Evolutionary conservation across 2,329 filamentous ascomycete species (phyloP), one percentile per base, ranked within the genome.

Genomic region (Ampelomyces quisqualis): DNA sequence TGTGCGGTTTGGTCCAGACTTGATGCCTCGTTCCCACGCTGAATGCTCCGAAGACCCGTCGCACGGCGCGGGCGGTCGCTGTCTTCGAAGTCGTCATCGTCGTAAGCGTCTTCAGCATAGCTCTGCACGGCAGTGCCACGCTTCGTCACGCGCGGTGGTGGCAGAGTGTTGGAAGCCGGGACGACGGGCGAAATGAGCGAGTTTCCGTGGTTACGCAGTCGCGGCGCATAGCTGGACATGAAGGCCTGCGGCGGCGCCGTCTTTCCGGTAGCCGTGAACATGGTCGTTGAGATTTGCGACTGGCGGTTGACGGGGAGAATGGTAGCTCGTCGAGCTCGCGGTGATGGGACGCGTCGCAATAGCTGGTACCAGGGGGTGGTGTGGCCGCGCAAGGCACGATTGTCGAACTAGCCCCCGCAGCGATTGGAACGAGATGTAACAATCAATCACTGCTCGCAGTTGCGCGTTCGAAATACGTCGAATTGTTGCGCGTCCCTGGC

Each of bases 71-170:
- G 86, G 2, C 85, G 84, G 49, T 91, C 84, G 50, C 88, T 80
- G 45, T 80, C 77, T 40, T 88, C 85, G 49, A 89, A 86, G 34
- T 86, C 84, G 49, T 89, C 86, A 40, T 84, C 90, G 53, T 96
- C 91, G 62, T 85, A 95, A 32, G 90, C 90, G 67, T 97, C 91
- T 67, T 98, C 93, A 17, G 93, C 91, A 65, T 98, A 98, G 73
- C 96, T 98, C 71, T 97, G 93, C 50, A 91, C 88, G 22, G 88
- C 93, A 2, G 93, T 97, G 43, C 93, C 93, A 70, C 93, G 86
- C 75, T 98, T 97, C 7, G 93, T 97, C n/a, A 88, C 95, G 65
- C 91, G 82, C 57, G 88, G 73, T 26, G 85, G 80, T 17, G 82
- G 84, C 2, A 80, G 69, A n/a, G 81, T 78, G 42, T 84, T 78